Percentiles rank a stretch among this genome's conserved stretches.
phyloP scores from a whole-genome alignment of 139 green algal genomes.

The Chlamydomonas sphaeroides region DNA sequence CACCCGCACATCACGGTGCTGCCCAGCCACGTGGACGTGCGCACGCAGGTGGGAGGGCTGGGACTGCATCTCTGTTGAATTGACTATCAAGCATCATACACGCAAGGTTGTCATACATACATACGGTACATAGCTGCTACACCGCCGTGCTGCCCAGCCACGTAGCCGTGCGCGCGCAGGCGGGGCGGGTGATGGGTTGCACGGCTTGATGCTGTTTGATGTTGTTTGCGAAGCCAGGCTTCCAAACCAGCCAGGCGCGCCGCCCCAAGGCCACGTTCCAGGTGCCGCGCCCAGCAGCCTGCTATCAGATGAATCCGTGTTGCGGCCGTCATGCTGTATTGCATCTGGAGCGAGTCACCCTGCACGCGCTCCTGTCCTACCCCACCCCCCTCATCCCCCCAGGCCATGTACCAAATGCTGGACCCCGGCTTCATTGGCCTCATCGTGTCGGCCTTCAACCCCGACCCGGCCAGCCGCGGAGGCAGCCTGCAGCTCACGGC shows the following conservation, averaged over 20 bases:
- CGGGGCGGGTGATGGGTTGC: no score
- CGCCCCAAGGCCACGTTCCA: no score
- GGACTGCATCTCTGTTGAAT: no score
- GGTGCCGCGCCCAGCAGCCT: no score
- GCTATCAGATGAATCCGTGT: no score
- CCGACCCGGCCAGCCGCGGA: slow-evolving; percentile 13
- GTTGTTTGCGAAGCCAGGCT: no score
- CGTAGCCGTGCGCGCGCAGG: slow-evolving; percentile 81
- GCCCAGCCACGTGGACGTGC: slow-evolving; percentile 82
- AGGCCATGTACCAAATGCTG: slow-evolving; percentile 86
- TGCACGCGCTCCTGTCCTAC: neutral
- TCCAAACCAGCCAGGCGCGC: no score
- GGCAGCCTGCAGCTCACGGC: slow-evolving; percentile 16
- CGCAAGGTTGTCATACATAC: no score
- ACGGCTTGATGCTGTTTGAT: no score
- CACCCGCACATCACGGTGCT: slow-evolving; percentile 91
- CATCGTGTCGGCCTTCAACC: slow-evolving; percentile 87
- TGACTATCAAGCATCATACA: no score
- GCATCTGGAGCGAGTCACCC: neutral
- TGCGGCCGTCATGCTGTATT: no score
- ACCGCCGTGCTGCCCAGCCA: slow-evolving; percentile 87
- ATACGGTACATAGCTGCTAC: no score
- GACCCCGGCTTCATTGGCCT: slow-evolving; percentile 83
- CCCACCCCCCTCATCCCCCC: neutral
- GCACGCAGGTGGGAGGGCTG: slow-evolving; percentile 68